These are phyloP conservation scores for Vinca major DNA, from an alignment of 305 asterid genomes.

Conservation along the genomic window DNA sequence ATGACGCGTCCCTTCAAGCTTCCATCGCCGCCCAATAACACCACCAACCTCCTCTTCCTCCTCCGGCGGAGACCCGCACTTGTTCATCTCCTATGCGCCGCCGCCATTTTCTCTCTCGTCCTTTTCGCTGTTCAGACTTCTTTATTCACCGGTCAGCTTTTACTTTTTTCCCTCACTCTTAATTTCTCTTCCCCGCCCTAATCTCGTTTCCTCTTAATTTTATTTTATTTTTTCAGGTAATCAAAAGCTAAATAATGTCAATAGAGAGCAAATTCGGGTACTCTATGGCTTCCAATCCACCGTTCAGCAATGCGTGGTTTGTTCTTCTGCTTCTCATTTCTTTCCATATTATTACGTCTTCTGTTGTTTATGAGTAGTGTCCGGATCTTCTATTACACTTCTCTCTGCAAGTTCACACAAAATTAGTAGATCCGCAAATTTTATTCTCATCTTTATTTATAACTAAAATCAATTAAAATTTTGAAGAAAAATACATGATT, in stretches of 20 bases:
- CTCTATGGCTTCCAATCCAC: slow-evolving; percentile 60
- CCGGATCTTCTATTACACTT: no score
- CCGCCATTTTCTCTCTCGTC: slow-evolving; percentile 55
- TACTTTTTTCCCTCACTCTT: neutral
- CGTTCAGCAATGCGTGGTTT: slow-evolving; percentile 85
- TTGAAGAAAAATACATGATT: no score
- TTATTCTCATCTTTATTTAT: no score
- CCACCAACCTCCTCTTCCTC: slow-evolving; percentile 1
- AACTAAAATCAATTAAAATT: no score
- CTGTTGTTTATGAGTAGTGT: no score
- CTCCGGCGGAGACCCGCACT: slow-evolving; percentile 37
- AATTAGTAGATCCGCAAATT: no score
- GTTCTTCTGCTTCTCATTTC: slow-evolving; percentile 18
- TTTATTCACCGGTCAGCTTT: slow-evolving; percentile 36
- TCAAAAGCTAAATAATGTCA: slow-evolving; percentile 18
- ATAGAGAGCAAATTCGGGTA: slow-evolving; percentile 31
- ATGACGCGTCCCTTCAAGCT: slow-evolving; percentile 43
- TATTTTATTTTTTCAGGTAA: slow-evolving; percentile 29
- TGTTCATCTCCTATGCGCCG: slow-evolving; percentile 51
- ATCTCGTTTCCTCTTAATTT: neutral
- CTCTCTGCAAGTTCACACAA: no score
- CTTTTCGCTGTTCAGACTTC: slow-evolving; percentile 50
- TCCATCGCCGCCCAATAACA: slow-evolving; percentile 12
- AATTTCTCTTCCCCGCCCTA: no score
- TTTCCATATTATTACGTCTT: slow-evolving; percentile 1